Base-by-base conservation (phyloP, 1,284 basidiomycete species). In the Apiotrichum montevideense region DNA sequence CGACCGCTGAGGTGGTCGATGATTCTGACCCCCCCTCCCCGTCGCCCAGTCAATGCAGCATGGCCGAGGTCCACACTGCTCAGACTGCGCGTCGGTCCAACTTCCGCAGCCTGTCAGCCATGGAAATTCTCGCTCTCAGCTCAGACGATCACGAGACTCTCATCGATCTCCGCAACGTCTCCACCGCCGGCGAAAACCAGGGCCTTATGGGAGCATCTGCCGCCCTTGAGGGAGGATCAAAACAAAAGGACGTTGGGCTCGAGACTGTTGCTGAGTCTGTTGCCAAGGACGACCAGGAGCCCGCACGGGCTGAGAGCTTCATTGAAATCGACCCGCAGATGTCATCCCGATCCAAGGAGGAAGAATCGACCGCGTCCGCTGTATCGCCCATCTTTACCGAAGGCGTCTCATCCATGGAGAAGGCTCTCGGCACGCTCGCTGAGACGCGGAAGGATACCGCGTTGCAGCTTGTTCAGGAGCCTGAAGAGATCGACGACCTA, bases 71-170 rank as follows among this genome's bases (percentile, higher is more conserved):
- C 2, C 50, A 43, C 40, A 51, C 40, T 6, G 50, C 50, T 6
- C 50, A 51, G 50, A 51, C 50, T 10, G 50, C 50, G 6, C 40
- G 50, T 9, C 50, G 50, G 32, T 51, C 50, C 4, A 9, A 42
- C 32, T 42, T 42, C 41, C 50, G 50, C 40, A 42, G 40, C 10
- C n/a, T 51, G 13, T 42, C 32, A 13, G 34, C 50, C 10, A 49
- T 14, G 4, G 47, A 49, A 37, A 39, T 49, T 11, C 47, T 49
- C 6, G 13, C 47, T 4, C 15, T 49, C 37, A 14, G n/a, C 37
- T 39, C 37, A 7, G 37, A 39, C 47, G 35, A 49, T 6, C 13
- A 49, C 13, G 21, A 29, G 35, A 29, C 21, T 6, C 47, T 49
- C 15, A 6, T 6, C 7, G 47, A 29, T n/a, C 37, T 49, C 35